Evolutionary conservation across 768 basidiomycete genomes (phyloP), one percentile per base, ranked within the genome.

Genomic region (Collybia mongolica): DNA sequence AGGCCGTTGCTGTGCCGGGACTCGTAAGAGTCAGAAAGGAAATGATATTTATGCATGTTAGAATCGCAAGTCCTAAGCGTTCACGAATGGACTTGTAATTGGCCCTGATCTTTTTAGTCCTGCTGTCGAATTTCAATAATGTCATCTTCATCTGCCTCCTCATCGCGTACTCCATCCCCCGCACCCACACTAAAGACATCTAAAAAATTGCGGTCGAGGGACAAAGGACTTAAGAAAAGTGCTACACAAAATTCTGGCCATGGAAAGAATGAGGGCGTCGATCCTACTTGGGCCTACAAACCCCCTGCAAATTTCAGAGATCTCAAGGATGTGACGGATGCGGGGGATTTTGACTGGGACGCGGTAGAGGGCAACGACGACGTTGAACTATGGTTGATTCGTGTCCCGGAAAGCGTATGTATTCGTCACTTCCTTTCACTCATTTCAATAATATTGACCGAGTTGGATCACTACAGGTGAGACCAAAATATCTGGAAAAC

Each of bases 271-370:
- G 81, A 84, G 60, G 82, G 81, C 24, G 65, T 65, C 17, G 72
- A 84, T 59, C 72, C 72, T 0, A 67, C 77, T 47, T 84, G 83
- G 82, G 80, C 73, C 0, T 90, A 83, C 57, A 60, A 70, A 52
- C 83, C 86, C 0, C 86, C 87, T 6, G 51, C 65, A 1, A 83
- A 79, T 6, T 68, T 74, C n/a, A 65, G 69, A 6, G 61, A 76
- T 14, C 60, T 85, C n/a, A 72, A 81, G 42, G 66, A 76, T 50
- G 56, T 65, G 19, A 66, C 69, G 12, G 78, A 84, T 50, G 70
- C 72, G 1, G 75, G 71, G 2, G 72, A 74, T 2, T 87, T 87
- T 57, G 88, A 89, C 57, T 90, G 86, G 86, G 84, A 86, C 50
- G 65, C 70, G 5, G 53, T 91, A 4, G 72, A 79, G 9, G 59